Base-by-base conservation (phyloP, 441 rosid species). In the Isatis lusitanica region DNA sequence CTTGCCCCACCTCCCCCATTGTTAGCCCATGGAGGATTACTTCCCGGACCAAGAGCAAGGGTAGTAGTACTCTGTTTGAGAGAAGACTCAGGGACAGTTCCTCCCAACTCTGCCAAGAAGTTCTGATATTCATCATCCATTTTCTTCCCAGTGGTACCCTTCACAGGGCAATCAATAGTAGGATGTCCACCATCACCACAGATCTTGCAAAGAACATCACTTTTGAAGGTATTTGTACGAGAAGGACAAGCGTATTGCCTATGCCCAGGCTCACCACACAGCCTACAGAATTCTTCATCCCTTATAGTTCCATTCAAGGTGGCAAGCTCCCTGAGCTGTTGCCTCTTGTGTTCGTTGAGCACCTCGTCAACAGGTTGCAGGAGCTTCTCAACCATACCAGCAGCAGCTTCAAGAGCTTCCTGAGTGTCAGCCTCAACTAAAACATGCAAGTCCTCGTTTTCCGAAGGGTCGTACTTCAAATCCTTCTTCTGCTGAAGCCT, bases 161-260 rank as follows among this genome's bases (percentile, higher is more conserved):
- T 89, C 71, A 87, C 78, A 1, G 88, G 91, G 57, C 94, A 89
- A 80, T 89, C 91, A 35, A 85, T 85, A 3, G 90, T 89, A 1
- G 99, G 99, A 61, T 95, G 99, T 46, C 99, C 98, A 74, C 92
- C 97, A 84, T 95, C 99, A 78, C 98, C 91, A 73, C 99, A 93
- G 16, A 91, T 92, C 88, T 93, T 95, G 76, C 99, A 93, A 63
- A 91, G 97, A 63, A 95, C 99, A 76, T 85, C 99, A 80, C 97
- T 91, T 76, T 95, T 91, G 74, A 95, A 95, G 6, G 98, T 93
- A 18, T 89, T 86, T 7, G 86, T 79, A 15, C 98, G 92, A 1
- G 99, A 91, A 26, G 99, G 97, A 70, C 98, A 93, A 0, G 90
- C 95, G 69, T 85, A 91, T 24, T 95, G 99, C 75, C 91, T 75